phyloP scores from a whole-genome alignment of 345 rosid genomes.

The Gossypium thurberi region DNA sequence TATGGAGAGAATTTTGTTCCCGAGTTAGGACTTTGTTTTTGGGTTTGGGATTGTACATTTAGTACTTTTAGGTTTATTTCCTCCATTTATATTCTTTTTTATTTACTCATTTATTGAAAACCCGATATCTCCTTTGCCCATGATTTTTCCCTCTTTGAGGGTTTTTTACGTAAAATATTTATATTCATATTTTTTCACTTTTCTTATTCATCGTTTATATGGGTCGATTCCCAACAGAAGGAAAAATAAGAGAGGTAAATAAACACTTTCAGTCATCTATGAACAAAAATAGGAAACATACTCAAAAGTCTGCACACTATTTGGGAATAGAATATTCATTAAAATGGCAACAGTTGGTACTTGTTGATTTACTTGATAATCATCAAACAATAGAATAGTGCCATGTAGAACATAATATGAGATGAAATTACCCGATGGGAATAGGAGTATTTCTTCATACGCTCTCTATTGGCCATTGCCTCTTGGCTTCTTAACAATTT shows the following conservation, averaged over 20 bases:
- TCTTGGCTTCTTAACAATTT: constrained; percentile 54
- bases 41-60: too few species aligned
- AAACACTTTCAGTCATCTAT: not conserved
- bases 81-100: too few species aligned
- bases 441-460: constrained; percentile 67
- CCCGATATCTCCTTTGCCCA: too few species aligned
- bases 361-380: not conserved
- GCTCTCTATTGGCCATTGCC: constrained; percentile 50
- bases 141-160: too few species aligned
- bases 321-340: not conserved
- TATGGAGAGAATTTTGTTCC: too few species aligned
- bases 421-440: constrained; percentile 52
- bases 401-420: not conserved
- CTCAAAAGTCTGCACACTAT: not conserved
- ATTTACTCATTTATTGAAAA: too few species aligned
- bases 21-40: too few species aligned
- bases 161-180: too few species aligned
- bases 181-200: too few species aligned
- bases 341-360: not conserved
- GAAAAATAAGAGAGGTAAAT: not conserved
- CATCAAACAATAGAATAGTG: not conserved
- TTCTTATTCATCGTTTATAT: too few species aligned
- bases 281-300: not conserved
- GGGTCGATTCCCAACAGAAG: not conserved
- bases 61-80: too few species aligned